Evolutionary conservation across 2,329 filamentous ascomycete species (phyloP).

Genomic region (Epichloe brachyelytri): DNA sequence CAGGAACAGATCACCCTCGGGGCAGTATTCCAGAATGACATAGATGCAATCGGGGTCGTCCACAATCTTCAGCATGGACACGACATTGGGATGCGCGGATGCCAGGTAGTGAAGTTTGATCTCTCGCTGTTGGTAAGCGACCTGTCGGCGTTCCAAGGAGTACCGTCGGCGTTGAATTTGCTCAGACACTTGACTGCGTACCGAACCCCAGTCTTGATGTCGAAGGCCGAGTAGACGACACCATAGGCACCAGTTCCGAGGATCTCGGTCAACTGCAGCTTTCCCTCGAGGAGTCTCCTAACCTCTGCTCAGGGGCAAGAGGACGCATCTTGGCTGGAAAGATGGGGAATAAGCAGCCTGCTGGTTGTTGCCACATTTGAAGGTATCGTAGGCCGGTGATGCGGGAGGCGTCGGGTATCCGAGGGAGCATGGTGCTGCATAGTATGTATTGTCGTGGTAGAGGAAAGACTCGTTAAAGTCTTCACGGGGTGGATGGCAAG

Average conservation of each 20-base stretch:
- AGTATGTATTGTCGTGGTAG: slow-evolving; percentile 23
- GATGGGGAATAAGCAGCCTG: slow-evolving; percentile 22
- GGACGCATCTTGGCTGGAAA: slow-evolving; percentile 36
- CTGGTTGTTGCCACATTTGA: slow-evolving; percentile 27
- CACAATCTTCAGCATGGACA: slow-evolving; percentile 87
- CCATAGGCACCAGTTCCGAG: slow-evolving; percentile 92
- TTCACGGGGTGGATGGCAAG: slow-evolving; percentile 12
- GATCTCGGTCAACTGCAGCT: slow-evolving; percentile 71
- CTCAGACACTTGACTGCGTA: slow-evolving; percentile 97
- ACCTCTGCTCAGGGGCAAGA: slow-evolving; percentile 64
- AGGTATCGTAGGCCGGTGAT: slow-evolving; percentile 40
- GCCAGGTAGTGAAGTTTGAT: slow-evolving; percentile 84
- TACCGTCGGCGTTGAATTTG: slow-evolving; percentile 65
- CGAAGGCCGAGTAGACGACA: slow-evolving; percentile 83
- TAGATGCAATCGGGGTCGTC: slow-evolving; percentile 87
- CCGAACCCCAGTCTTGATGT: slow-evolving; percentile 64
- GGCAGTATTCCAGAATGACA: slow-evolving; percentile 93
- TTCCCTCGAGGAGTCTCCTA: slow-evolving; percentile 71
- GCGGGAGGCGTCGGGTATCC: slow-evolving; percentile 46
- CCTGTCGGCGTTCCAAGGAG: slow-evolving; percentile 69
- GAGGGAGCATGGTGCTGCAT: slow-evolving; percentile 47
- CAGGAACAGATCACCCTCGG: slow-evolving; percentile 90
- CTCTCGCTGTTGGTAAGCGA: slow-evolving; percentile 83
- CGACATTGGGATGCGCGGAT: slow-evolving; percentile 82
- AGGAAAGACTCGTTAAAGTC: slow-evolving; percentile 6